phyloP scores from a whole-genome alignment of 306 rosid genomes.

The cucumber (Cucumis sativus) region Cucumber_9930_V3 NC_026656.2:19818001-19818500 shows the following conservation, averaged over 20 bases:
- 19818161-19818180: slow-evolving; percentile 94
- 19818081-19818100: slow-evolving; percentile 28
- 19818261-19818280: slow-evolving; percentile 61
- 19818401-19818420: neutral
- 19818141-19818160: slow-evolving; percentile 73
- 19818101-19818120: slow-evolving; percentile 65
- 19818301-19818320: slow-evolving; percentile 20
- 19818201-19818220: slow-evolving; percentile 53
- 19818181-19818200: slow-evolving; percentile 93
- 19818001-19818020: slow-evolving; percentile 98
- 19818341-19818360: slow-evolving; percentile 35
- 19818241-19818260: slow-evolving; percentile 38
- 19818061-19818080: slow-evolving; percentile 62
- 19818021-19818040: slow-evolving; percentile 97
- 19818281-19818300: slow-evolving; percentile 26
- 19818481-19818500: neutral
- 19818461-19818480: neutral
- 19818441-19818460: neutral
- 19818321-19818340: slow-evolving; percentile 37
- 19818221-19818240: slow-evolving; percentile 29
- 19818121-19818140: slow-evolving; percentile 78
- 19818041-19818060: slow-evolving; percentile 81
- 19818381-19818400: slow-evolving; percentile 18
- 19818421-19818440: neutral
- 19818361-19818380: slow-evolving; percentile 34